These are phyloP conservation scores for Cenchrus fungigraminus DNA, from an alignment of 176 grass and related monocot species.

Conservation along the genomic window DNA sequence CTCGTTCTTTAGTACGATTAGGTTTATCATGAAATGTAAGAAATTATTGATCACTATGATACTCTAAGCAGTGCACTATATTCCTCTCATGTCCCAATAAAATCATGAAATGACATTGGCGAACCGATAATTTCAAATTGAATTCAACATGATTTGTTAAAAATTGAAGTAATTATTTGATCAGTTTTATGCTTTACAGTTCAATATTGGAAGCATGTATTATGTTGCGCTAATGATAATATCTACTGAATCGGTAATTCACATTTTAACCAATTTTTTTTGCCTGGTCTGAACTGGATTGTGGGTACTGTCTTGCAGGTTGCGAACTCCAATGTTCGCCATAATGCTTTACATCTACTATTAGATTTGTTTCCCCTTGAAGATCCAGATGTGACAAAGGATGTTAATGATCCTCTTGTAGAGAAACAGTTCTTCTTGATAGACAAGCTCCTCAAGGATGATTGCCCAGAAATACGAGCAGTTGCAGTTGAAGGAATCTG, in stretches of 20 bases:
- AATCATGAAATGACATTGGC: background rate
- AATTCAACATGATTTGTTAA: background rate
- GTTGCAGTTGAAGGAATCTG: conserved; percentile 90
- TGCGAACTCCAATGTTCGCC: conserved; percentile 87
- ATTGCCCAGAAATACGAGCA: conserved; percentile 74
- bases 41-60: too few relatives aligned
- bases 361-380: conserved; percentile 95
- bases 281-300: conserved; percentile 13
- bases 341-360: conserved; percentile 85
- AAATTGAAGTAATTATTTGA: background rate
- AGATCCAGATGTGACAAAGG: conserved; percentile 91
- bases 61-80: background rate
- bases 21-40: too few relatives aligned
- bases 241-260: background rate
- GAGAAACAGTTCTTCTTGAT: conserved; percentile 86
- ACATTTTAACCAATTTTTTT: background rate
- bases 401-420: conserved; percentile 78
- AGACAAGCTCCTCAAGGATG: conserved; percentile 85
- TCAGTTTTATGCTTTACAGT: background rate
- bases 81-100: background rate
- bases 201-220: conserved; percentile 11
- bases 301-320: conserved; percentile 56
- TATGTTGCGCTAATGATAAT: background rate
- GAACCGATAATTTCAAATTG: background rate
- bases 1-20: too few relatives aligned